Percentiles rank a stretch among this genome's conserved stretches.
Conservation (phyloP, 2,329 filamentous ascomycete species). For the Verticillium nonalfalfae region DNA sequence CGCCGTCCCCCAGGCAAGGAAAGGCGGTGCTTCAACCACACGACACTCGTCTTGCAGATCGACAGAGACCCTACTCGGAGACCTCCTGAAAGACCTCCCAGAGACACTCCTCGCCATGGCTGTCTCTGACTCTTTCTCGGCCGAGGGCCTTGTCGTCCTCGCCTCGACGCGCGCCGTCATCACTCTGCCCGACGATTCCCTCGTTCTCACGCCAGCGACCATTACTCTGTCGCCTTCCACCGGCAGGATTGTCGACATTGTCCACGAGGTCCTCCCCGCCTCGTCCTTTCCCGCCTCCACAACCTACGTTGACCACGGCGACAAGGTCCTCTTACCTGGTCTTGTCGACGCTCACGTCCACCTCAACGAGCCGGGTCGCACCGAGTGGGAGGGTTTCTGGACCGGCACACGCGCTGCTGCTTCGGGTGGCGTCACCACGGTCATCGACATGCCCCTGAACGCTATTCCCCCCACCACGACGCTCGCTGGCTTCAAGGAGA, state of each 20-base stretch:
- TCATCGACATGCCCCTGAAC: constrained; percentile 96
- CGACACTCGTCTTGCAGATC: background rate
- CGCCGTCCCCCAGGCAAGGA: background rate
- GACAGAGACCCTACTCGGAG: background rate
- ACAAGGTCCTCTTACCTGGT: constrained; percentile 79
- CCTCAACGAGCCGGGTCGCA: constrained; percentile 91
- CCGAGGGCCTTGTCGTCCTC: constrained; percentile 59
- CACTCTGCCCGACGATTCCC: constrained; percentile 56
- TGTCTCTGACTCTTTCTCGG: constrained; percentile 14
- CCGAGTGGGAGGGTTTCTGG: constrained; percentile 97
- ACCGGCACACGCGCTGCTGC: constrained; percentile 91
- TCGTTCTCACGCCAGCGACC: constrained; percentile 71
- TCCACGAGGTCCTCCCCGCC: constrained; percentile 66
- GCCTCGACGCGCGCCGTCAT: constrained; percentile 80
- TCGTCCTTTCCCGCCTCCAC: constrained; percentile 67
- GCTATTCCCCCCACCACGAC: constrained; percentile 96
- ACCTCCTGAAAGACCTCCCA: too few species aligned
- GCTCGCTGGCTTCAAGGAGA: constrained; percentile 72
- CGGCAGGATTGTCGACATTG: constrained; percentile 78
- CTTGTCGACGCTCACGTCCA: constrained; percentile 97
- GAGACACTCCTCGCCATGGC: constrained; percentile 20
- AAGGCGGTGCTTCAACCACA: background rate
- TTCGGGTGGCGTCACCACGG: constrained; percentile 92
- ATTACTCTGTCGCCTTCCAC: constrained; percentile 70
- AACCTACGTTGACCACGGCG: constrained; percentile 77